Conservation (phyloP, 2,329 filamentous ascomycete species). For the Xylaria sp. region DNA sequence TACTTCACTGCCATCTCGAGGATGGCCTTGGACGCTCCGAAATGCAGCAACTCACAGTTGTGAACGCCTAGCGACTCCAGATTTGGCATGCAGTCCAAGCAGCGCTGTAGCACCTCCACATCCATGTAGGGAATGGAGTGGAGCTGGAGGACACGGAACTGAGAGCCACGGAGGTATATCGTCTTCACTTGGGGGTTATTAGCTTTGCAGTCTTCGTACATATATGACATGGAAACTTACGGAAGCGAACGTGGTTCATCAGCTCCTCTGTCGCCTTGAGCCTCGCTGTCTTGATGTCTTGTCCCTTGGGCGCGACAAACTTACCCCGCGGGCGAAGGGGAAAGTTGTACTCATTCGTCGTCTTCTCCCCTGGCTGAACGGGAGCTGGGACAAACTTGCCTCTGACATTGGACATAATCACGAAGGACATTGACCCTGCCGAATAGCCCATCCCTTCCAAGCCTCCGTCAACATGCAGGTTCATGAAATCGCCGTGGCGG, state of each 20-base stretch:
- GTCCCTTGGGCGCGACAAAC: no score
- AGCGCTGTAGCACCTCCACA: conserved; percentile 15
- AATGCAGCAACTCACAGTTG: conserved; percentile 36
- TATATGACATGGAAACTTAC: conserved; percentile 2
- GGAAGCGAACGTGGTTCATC: neutral
- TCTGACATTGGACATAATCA: conserved; percentile 9
- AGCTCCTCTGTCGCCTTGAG: neutral
- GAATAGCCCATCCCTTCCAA: neutral
- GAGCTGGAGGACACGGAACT: conserved; percentile 29
- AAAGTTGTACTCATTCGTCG: neutral
- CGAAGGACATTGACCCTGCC: neutral
- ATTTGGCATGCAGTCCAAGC: conserved; percentile 23
- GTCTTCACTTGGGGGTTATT: conserved; percentile 9
- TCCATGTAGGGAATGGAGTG: conserved; percentile 32
- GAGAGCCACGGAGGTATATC: conserved; percentile 14
- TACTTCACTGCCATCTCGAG: conserved; percentile 21
- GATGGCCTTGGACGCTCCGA: conserved; percentile 24
- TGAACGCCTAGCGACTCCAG: conserved; percentile 31
- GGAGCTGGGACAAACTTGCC: neutral
- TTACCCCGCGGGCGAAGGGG: conserved; percentile 2
- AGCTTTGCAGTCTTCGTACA: neutral
- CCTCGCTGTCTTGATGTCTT: neutral
- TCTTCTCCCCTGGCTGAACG: neutral
- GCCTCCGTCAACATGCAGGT: conserved; percentile 1
- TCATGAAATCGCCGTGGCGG: conserved; percentile 2